Base-by-base conservation (phyloP, 164 flowering plant species). In the Magnolia officinalis region DNA sequence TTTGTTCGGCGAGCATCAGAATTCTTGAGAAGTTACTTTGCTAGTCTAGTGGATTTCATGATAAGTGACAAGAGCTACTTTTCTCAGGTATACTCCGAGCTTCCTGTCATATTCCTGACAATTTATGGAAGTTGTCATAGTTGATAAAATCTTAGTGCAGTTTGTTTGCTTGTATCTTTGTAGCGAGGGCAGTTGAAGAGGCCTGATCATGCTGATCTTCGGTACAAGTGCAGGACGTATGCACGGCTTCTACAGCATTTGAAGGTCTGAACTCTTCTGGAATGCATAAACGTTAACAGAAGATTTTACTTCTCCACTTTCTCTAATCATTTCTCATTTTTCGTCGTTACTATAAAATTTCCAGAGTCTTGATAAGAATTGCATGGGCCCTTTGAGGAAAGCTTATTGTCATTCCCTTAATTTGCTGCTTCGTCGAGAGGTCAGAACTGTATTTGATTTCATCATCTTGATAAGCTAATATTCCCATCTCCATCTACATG, bases 151-250 rank as follows among this genome's bases (percentile, higher is more conserved):
- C 70, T 67, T 75, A 78, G 45, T 37, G 45, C 45, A 37, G 66
- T 20, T 73, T 75, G 20, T 71, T 1, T 76, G 63, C 71, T 78
- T 82, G 73, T 51, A 14, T 78, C 61, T 0, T 37, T 72, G 84
- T 89, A 96, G 98, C 86, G 98, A 72, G 99, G 98, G 74, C 99
- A 96, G 76, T 76, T 96, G 83, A 96, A 96, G 88, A 91, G 99
- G 81, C 99, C 99, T 79, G 99, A 96, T 83, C 99, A 96, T 88
- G 99, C 99, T 75, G 99, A 96, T 83, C 86, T 96, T 78, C 88
- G 99, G 55, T 96, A 90, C 81, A 96, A 93, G 86, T 96, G 98
- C 90, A 86, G 99, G 89, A 96, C 98, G 66, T 96, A 94, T 87
- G 99, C 99, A 82, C 98, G 98, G 52, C 97, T 96, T 82, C 75